phyloP scores from a whole-genome alignment of 2,329 filamentous ascomycete genomes.

The Colletotrichum sojae region DNA sequence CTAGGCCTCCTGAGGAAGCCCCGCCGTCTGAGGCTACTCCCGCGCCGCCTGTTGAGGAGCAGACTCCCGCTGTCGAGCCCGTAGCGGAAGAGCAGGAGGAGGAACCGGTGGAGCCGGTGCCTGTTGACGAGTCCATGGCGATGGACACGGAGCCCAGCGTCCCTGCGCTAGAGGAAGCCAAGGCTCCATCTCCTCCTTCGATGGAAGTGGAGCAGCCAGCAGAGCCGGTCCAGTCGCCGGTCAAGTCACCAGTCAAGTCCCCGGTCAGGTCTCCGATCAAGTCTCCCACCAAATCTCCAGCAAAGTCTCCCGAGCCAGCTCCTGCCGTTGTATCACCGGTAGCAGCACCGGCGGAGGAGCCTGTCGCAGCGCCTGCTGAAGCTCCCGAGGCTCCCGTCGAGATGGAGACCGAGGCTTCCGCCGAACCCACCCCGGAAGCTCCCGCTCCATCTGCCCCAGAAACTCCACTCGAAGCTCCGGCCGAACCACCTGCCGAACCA shows the following conservation, averaged over 20 bases:
- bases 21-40: neutral
- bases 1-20: slow-evolving; percentile 11
- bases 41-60: slow-evolving; percentile 1
- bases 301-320: neutral
- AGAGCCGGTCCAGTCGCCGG: slow-evolving; percentile 18
- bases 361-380: neutral
- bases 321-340: no score
- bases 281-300: slow-evolving; percentile 22
- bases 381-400: neutral
- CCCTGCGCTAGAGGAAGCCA: slow-evolving; percentile 10
- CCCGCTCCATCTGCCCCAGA: neutral
- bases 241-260: slow-evolving; percentile 25
- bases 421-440: neutral
- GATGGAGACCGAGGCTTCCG: neutral
- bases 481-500: neutral
- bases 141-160: slow-evolving; percentile 15
- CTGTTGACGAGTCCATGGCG: slow-evolving; percentile 4
- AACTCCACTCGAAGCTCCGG: neutral
- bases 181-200: neutral
- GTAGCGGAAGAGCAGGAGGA: slow-evolving; percentile 20
- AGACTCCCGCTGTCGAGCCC: slow-evolving; percentile 15
- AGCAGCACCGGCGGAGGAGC: neutral
- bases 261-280: slow-evolving; percentile 2
- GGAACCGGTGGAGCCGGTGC: neutral
- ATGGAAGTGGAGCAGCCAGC: slow-evolving; percentile 1